These are phyloP conservation scores for Pythium chondricola DNA, from an alignment of 352 stramenopile genomes.

Conservation along the genomic window DNA sequence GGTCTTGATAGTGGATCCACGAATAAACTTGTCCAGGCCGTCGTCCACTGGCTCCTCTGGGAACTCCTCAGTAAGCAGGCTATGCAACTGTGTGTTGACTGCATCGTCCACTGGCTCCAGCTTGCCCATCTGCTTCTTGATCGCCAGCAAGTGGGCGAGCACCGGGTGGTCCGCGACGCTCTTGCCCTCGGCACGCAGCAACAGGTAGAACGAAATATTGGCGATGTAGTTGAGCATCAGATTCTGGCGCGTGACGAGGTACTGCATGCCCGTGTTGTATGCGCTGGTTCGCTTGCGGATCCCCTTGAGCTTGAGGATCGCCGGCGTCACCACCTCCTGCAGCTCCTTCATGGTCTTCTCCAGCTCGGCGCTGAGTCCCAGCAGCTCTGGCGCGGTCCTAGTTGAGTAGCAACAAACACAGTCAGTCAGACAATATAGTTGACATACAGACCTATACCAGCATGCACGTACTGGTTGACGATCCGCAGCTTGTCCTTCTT, in stretches of 20 bases:
- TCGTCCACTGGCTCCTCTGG: slow-evolving; percentile 46
- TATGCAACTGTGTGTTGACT: slow-evolving; percentile 52
- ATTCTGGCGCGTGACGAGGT: slow-evolving; percentile 75
- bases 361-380: slow-evolving; percentile 65
- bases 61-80: slow-evolving; percentile 63
- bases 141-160: slow-evolving; percentile 58
- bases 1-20: not conserved
- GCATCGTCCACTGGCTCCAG: slow-evolving; percentile 47
- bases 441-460: too few relatives aligned
- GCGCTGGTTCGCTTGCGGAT: slow-evolving; percentile 46
- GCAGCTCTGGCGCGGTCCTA: slow-evolving; percentile 62
- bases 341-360: slow-evolving; percentile 60
- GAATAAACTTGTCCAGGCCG: slow-evolving; percentile 69
- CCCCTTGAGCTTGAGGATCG: slow-evolving; percentile 67
- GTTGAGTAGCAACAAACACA: not conserved
- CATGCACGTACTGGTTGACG: slow-evolving; percentile 72
- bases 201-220: slow-evolving; percentile 86
- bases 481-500: slow-evolving; percentile 86
- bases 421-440: not conserved
- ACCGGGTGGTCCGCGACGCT: slow-evolving; percentile 73
- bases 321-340: slow-evolving; percentile 55
- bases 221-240: slow-evolving; percentile 79
- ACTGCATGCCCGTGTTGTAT: slow-evolving; percentile 62
- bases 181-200: slow-evolving; percentile 75
- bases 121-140: slow-evolving; percentile 76